Conservation (phyloP, 768 basidiomycete genomes). For the Tulasnella sp. region DNA sequence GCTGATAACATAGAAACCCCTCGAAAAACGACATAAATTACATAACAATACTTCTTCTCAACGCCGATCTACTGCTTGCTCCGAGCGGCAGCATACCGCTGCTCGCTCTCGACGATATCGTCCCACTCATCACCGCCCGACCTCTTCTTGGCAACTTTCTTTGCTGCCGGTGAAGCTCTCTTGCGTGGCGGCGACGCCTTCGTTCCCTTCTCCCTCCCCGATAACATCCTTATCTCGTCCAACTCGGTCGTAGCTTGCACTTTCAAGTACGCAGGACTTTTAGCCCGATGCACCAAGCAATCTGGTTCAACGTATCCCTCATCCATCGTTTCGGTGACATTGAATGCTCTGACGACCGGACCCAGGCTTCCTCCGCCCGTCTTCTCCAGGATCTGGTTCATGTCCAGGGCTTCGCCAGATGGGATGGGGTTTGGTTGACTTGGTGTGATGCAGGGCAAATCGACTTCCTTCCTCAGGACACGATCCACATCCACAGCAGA, state of each 20-base stretch:
- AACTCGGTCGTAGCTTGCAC: conserved; percentile 75
- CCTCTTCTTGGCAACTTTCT: neutral
- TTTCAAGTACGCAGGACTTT: conserved; percentile 60
- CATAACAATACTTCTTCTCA: conserved; percentile 1
- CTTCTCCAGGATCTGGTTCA: conserved; percentile 57
- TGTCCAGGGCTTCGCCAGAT: conserved; percentile 82
- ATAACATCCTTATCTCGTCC: conserved; percentile 62
- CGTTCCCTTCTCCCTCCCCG: neutral
- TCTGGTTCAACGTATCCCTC: conserved; percentile 54
- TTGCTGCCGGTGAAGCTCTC: neutral
- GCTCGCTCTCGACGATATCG: neutral
- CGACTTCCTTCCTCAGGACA: conserved; percentile 90
- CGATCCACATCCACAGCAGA: conserved; percentile 91
- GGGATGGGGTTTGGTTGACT: conserved; percentile 80
- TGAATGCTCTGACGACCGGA: conserved; percentile 58
- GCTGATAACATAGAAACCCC: neutral
- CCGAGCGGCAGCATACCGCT: neutral
- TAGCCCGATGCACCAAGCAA: conserved; percentile 63
- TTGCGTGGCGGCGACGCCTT: conserved; percentile 30
- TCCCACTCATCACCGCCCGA: neutral
- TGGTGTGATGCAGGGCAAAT: conserved; percentile 93
- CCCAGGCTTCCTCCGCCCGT: conserved; percentile 68
- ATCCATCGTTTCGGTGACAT: conserved; percentile 38
- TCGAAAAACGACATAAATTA: neutral
- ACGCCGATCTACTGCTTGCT: neutral